These are phyloP conservation scores for Cocos nucifera DNA, from an alignment of 176 grass and related monocot genomes.

Conservation along the genomic window DNA sequence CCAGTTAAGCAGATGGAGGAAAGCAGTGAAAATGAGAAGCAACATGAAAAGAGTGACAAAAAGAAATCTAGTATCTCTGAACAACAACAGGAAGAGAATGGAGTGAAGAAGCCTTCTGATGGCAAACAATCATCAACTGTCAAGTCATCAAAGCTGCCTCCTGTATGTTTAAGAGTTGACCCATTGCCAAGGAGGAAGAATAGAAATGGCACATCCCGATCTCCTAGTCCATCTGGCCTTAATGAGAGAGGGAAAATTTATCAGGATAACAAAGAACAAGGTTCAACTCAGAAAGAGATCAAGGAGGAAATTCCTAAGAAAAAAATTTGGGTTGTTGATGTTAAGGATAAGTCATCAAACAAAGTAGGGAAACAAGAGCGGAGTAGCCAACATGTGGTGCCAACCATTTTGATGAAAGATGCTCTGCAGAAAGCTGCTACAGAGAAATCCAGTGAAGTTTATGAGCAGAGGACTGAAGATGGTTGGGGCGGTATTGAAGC, in stretches of 20 bases:
- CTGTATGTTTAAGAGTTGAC: conserved; percentile 72
- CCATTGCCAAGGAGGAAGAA: conserved; percentile 54
- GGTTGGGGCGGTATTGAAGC: no score
- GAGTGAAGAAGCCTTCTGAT: conserved; percentile 15
- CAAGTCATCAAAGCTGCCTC: conserved; percentile 61
- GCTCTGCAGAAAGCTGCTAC: conserved; percentile 10
- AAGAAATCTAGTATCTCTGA: conserved; percentile 17
- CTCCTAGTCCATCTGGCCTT: conserved; percentile 11
- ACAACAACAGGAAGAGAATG: conserved; percentile 24
- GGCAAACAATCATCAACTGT: conserved; percentile 8
- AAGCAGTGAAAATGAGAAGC: conserved; percentile 27
- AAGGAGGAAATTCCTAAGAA: conserved; percentile 4
- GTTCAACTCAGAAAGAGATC: conserved; percentile 3
- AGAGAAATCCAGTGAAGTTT: background rate
- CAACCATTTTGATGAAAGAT: conserved; percentile 14
- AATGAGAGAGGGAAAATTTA: conserved; percentile 13
- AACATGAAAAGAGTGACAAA: background rate
- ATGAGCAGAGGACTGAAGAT: background rate
- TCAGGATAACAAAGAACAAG: conserved; percentile 14
- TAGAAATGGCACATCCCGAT: conserved; percentile 47
- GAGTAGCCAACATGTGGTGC: background rate
- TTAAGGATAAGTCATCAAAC: conserved; percentile 11
- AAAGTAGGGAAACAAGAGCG: background rate
- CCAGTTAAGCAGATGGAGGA: conserved; percentile 26
- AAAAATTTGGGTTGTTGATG: conserved; percentile 10